A percentile compares a stretch with the other conserved stretches of the same genome.
Evolutionary conservation across 306 rosid genomes (phyloP).

Genomic region (Benincasa hispida): DNA sequence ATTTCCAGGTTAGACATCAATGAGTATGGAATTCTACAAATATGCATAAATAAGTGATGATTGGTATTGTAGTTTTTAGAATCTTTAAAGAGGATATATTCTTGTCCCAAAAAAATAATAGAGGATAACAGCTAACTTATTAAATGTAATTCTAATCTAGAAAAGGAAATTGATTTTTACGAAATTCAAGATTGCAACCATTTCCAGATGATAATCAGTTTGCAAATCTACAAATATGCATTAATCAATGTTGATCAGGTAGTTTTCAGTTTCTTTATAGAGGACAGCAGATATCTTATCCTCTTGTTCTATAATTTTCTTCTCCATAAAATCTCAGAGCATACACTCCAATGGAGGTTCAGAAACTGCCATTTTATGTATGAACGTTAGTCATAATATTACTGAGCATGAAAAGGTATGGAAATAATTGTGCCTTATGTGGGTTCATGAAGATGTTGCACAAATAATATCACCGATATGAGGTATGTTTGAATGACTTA

Average conservation of each 20-base stretch:
- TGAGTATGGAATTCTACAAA: neutral
- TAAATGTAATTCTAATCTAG: neutral
- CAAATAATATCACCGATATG: neutral
- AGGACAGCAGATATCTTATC: neutral
- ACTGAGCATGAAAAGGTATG: neutral
- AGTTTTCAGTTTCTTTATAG: neutral
- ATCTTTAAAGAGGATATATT: neutral
- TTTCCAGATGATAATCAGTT: neutral
- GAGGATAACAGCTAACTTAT: neutral
- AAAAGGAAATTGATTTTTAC: neutral
- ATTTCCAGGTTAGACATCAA: neutral
- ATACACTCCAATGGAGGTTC: neutral
- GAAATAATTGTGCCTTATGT: neutral
- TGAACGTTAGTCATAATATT: neutral
- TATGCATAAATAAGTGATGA: neutral
- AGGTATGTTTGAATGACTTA: conserved; percentile 29
- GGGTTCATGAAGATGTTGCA: neutral
- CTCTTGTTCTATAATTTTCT: neutral
- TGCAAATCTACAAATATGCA: neutral
- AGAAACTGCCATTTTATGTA: neutral
- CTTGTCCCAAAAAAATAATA: no score
- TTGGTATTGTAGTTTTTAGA: neutral
- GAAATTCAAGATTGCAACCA: neutral
- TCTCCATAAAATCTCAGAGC: neutral
- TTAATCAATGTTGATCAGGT: neutral